Conservation (phyloP, 2,329 filamentous ascomycete species). For the Exophiala oligosperma region DNA sequence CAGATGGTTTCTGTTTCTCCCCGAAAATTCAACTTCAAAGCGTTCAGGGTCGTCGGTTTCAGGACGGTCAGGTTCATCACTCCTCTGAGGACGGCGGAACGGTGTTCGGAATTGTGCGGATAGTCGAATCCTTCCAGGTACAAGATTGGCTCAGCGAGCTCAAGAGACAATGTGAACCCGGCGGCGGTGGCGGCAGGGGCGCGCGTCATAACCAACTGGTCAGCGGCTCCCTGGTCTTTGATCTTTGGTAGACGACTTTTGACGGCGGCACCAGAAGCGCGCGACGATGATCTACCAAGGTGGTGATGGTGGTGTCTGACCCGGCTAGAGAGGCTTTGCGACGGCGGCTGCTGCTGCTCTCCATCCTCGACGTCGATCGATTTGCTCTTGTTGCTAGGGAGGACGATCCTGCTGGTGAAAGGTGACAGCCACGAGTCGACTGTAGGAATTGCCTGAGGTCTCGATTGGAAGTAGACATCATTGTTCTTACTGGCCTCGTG, state of each 20-base stretch:
- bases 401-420: background rate
- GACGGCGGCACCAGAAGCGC: background rate
- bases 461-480: conserved; percentile 3
- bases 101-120: conserved; percentile 6
- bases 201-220: background rate
- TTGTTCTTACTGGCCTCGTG: conserved; percentile 3
- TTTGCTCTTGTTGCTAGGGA: conserved; percentile 1
- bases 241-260: background rate
- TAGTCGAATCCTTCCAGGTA: conserved; percentile 8
- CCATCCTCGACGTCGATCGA: background rate
- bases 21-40: background rate
- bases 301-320: too few relatives aligned
- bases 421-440: conserved; percentile 9
- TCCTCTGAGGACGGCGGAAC: conserved; percentile 6
- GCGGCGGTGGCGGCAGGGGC: background rate
- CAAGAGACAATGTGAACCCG: conserved; percentile 3
- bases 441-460: background rate
- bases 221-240: background rate
- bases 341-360: background rate
- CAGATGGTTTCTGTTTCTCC: conserved; percentile 4
- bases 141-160: conserved; percentile 5
- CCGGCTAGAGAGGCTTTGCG: too few relatives aligned
- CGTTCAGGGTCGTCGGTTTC: background rate
- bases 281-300: background rate
- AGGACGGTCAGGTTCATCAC: background rate